Evolutionary conservation across 495 filamentous ascomycete genomes (phyloP).

Genomic region (Daldinia decipiens): DNA sequence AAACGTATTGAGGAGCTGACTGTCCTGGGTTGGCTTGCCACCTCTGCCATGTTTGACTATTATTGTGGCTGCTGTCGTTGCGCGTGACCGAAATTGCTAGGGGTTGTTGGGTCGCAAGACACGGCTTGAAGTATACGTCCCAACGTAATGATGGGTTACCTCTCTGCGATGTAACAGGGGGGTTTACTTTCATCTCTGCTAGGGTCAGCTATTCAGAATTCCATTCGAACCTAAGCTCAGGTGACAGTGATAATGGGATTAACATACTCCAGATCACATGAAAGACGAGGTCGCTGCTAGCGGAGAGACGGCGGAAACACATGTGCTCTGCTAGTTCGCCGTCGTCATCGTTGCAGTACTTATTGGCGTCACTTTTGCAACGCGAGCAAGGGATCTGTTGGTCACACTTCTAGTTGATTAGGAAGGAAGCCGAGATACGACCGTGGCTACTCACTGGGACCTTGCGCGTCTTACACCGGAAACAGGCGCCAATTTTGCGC

Average conservation of each 20-base stretch:
- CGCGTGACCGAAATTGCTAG: constrained; percentile 27
- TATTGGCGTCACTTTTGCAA: constrained; percentile 45
- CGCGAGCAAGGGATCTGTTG: constrained; percentile 44
- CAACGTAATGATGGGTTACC: constrained; percentile 12
- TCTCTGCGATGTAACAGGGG: constrained; percentile 20
- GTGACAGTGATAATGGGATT: constrained; percentile 13
- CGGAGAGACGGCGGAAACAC: constrained; percentile 43
- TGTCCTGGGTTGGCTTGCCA: constrained; percentile 21
- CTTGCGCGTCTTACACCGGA: constrained; percentile 49
- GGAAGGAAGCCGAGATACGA: constrained; percentile 17
- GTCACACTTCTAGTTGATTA: constrained; percentile 47
- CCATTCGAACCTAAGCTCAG: background rate
- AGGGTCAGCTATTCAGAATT: constrained; percentile 24
- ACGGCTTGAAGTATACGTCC: constrained; percentile 32
- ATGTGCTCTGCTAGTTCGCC: constrained; percentile 44
- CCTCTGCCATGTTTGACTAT: constrained; percentile 17
- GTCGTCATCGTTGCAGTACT: constrained; percentile 42
- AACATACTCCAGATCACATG: constrained; percentile 42
- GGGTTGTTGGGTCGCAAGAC: constrained; percentile 12
- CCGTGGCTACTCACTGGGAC: constrained; percentile 42
- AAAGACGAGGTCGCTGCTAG: constrained; percentile 41
- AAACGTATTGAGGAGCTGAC: constrained; percentile 20
- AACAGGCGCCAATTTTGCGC: constrained; percentile 49
- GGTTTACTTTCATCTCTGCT: constrained; percentile 20
- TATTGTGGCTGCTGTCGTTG: constrained; percentile 19